Conservation (phyloP, 495 filamentous ascomycete genomes). For the Neurospora tetrasperma region DNA sequence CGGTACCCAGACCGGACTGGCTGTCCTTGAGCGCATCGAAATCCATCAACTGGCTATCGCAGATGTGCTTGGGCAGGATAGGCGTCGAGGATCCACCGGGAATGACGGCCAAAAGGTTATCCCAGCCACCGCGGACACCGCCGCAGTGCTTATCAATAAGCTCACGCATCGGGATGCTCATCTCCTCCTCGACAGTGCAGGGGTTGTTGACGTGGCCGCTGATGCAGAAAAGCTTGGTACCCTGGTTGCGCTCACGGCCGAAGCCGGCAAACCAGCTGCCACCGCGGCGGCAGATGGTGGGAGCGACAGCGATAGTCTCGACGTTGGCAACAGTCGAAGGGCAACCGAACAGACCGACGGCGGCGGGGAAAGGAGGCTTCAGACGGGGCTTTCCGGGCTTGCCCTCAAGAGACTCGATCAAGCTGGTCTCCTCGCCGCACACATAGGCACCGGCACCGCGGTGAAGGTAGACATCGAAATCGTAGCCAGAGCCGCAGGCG, state of each 20-base stretch:
- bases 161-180: slow-evolving; percentile 89
- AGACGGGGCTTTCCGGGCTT: slow-evolving; percentile 97
- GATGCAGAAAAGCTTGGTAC: slow-evolving; percentile 98
- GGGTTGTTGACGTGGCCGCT: slow-evolving; percentile 99
- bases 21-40: slow-evolving; percentile 97
- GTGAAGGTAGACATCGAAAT: slow-evolving; percentile 95
- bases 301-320: slow-evolving; percentile 90
- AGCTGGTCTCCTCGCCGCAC: slow-evolving; percentile 93
- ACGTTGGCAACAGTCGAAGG: slow-evolving; percentile 97
- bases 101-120: slow-evolving; percentile 91
- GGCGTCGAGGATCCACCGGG: slow-evolving; percentile 95
- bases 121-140: slow-evolving; percentile 93
- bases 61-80: slow-evolving; percentile 76
- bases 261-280: slow-evolving; percentile 86
- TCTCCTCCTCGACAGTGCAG: slow-evolving; percentile 95
- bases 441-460: slow-evolving; percentile 96
- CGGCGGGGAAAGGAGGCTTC: slow-evolving; percentile 96
- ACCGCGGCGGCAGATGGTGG: slow-evolving; percentile 90
- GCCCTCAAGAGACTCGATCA: slow-evolving; percentile 96
- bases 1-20: slow-evolving; percentile 94
- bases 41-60: slow-evolving; percentile 95
- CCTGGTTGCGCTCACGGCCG: slow-evolving; percentile 87
- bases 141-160: slow-evolving; percentile 97
- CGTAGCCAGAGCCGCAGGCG: slow-evolving; percentile 90
- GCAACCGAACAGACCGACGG: slow-evolving; percentile 95